Conservation (phyloP, 495 filamentous ascomycete genomes). For the Hyaloscypha hepaticicola region DNA sequence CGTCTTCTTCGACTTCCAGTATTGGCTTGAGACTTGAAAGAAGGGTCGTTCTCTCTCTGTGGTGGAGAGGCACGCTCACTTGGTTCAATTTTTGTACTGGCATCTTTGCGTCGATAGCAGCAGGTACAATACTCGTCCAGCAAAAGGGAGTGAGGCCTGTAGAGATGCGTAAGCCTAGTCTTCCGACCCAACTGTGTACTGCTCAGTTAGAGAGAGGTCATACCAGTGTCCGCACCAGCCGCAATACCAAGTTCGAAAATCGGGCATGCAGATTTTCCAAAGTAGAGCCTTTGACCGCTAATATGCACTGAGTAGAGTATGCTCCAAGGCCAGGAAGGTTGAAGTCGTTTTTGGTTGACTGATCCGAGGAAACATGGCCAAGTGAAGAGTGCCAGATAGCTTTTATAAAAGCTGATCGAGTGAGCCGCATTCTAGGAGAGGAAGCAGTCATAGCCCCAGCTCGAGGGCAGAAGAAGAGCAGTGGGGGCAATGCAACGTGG, state of each 20-base stretch:
- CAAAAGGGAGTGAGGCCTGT: slow-evolving; percentile 4
- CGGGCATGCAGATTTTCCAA: background rate
- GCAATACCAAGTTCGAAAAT: slow-evolving; percentile 6
- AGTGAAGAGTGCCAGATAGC: background rate
- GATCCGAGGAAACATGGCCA: background rate
- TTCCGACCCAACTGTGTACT: background rate
- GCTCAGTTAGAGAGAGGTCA: background rate
- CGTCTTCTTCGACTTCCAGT: background rate
- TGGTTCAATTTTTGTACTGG: slow-evolving; percentile 2
- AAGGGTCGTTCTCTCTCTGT: background rate
- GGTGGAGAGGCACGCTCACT: background rate
- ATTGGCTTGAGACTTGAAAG: background rate
- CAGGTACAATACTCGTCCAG: slow-evolving; percentile 12
- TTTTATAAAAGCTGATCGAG: background rate
- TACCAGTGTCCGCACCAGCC: slow-evolving; percentile 2
- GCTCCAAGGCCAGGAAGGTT: background rate
- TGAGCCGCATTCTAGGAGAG: background rate
- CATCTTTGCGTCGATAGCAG: slow-evolving; percentile 6
- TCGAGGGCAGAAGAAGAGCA: background rate
- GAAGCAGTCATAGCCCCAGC: background rate
- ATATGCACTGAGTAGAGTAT: background rate
- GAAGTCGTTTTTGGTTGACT: background rate
- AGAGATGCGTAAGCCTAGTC: background rate
- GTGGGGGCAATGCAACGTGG: background rate
- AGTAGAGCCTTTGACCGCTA: background rate